A percentile compares a stretch with the other conserved stretches of the same genome.
These are phyloP conservation scores for Caryopteris hybrid DNA, from an alignment of 305 asterid genomes.

Conservation along the genomic window DNA sequence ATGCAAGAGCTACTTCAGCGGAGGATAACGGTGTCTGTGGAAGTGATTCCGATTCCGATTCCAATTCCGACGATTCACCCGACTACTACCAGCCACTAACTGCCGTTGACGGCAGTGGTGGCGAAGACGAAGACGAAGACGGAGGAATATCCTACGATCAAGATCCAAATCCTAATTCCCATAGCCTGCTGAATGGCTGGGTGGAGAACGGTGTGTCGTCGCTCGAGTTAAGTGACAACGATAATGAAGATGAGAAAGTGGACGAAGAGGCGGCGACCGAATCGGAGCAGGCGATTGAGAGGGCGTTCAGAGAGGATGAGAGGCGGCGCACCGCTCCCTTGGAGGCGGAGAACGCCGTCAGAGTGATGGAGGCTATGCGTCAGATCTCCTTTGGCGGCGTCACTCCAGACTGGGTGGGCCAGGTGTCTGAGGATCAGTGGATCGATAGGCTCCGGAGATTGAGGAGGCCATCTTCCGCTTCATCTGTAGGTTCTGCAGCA, in stretches of 20 bases:
- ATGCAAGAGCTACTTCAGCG: constrained; percentile 17
- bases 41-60: constrained; percentile 73
- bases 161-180: constrained; percentile 23
- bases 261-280: constrained; percentile 39
- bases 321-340: constrained; percentile 72
- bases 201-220: constrained; percentile 50
- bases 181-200: constrained; percentile 54
- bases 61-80: constrained; percentile 51
- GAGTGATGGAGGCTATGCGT: constrained; percentile 90
- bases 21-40: constrained; percentile 37
- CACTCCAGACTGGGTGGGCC: constrained; percentile 73
- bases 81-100: constrained; percentile 79
- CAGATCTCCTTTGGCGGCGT: constrained; percentile 61
- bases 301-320: constrained; percentile 78
- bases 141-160: constrained; percentile 28
- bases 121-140: constrained; percentile 25
- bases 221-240: constrained; percentile 56
- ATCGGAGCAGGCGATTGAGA: constrained; percentile 42
- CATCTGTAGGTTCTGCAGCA: constrained; percentile 20
- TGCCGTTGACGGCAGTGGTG: constrained; percentile 29
- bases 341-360: constrained; percentile 58
- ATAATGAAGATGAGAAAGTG: constrained; percentile 35
- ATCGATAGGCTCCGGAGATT: constrained; percentile 44
- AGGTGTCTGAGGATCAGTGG: constrained; percentile 73
- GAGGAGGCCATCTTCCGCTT: constrained; percentile 32